Base-by-base conservation (phyloP, 1,284 basidiomycete genomes). In the Ceraceosorus bombacis region DNA sequence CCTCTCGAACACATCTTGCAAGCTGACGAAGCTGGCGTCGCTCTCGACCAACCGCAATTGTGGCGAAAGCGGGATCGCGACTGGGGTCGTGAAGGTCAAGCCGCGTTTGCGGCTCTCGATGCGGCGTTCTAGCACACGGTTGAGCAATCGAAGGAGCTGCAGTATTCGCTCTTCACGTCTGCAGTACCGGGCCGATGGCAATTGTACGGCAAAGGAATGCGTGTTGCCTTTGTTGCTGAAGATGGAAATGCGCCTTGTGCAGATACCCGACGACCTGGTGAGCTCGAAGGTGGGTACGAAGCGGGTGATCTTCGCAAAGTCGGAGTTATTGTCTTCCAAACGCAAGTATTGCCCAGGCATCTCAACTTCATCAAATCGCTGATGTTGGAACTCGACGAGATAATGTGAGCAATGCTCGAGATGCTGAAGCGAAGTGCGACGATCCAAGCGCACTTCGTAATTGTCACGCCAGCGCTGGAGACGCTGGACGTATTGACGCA, bases 291-390 rank as follows among this genome's bases (percentile, higher is more conserved):
- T 89, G 17, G 92, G 86, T 51, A 86, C 86, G 77, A 98, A 97
- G 76, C 91, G 89, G 65, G 86, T 85, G 55, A 99, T 93, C 68
- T 89, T 87, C 65, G 92, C 84, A 73, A 98, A 96, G 72, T 89
- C 88, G 71, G 89, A 87, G 73, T 92, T 90, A 76, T 84, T 90
- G 78, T 98, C 95, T 77, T 94, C 92, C 76, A 73, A 53, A 54
- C 63, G 60, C 0, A 93, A 88, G 74, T 99, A 99, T 79, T 99
- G 95, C 7, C 95, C 95, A 17, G 95, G 95, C 58, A 99, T 86
- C 78, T 99, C 95, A 55, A 99, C 90, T 69, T 98, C 95, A 71
- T 98, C 95, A 60, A 96, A 93, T 78, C 94, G 96, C 74, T 87
- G 87, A 78, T 96, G 93, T 72, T 98, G 94, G 82, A 98, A 99